Evolutionary conservation across 176 grass and related monocot genomes (phyloP).

Genomic region (Oryza nivara): DNA sequence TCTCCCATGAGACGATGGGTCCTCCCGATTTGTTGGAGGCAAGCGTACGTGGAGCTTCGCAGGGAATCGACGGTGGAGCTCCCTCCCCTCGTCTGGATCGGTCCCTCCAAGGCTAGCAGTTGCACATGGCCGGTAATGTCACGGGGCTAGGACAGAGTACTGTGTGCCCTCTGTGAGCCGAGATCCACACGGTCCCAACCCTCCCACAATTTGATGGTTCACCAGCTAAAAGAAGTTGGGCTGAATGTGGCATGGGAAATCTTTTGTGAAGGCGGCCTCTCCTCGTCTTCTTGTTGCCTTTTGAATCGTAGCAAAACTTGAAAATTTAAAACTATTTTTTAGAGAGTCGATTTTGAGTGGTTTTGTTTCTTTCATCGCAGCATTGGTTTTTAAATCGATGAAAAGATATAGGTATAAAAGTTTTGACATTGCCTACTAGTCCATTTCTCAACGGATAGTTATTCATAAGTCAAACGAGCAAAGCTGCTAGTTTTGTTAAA

Average conservation of each 20-base stretch:
- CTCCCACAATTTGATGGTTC: not conserved
- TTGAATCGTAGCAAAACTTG: no score
- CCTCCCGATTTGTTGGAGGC: not conserved
- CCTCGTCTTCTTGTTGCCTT: no score
- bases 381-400: no score
- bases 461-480: no score
- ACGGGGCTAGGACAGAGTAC: not conserved
- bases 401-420: no score
- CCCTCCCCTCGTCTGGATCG: not conserved
- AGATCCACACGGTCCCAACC: not conserved
- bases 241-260: not conserved
- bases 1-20: not conserved
- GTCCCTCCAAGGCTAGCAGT: not conserved
- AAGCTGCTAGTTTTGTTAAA: no score
- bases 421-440: no score
- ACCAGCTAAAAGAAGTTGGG: not conserved
- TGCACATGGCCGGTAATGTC: not conserved
- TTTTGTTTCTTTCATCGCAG: no score
- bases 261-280: no score
- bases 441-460: no score
- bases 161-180: not conserved
- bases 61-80: not conserved
- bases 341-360: no score
- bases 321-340: no score
- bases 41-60: not conserved